Conservation (phyloP, 306 rosid genomes). For the Trifolium subterraneum region DNA sequence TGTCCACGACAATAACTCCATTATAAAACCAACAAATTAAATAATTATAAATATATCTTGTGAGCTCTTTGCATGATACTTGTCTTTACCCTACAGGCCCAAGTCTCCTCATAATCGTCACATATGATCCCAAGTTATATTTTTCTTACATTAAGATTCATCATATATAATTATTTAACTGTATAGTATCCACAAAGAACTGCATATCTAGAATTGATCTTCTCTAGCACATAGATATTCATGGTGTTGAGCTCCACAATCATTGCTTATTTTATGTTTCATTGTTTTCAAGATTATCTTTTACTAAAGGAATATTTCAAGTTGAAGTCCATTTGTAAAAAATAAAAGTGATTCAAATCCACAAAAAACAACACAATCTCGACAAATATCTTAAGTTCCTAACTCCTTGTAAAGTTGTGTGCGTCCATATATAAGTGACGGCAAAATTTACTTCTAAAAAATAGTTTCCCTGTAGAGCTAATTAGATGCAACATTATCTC, state of each 20-base stretch:
- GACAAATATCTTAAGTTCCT: constrained; percentile 60
- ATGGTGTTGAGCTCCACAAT: constrained; percentile 60
- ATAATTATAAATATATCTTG: constrained; percentile 42
- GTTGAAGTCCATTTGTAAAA: neutral
- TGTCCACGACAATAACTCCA: constrained; percentile 16
- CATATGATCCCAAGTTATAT: constrained; percentile 35
- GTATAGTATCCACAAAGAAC: neutral
- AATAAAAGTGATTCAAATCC: constrained; percentile 48
- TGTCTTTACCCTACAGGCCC: constrained; percentile 58
- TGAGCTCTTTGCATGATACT: constrained; percentile 59
- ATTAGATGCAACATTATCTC: too few relatives aligned
- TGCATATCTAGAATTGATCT: constrained; percentile 51
- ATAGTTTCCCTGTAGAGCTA: neutral
- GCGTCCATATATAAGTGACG: constrained; percentile 24
- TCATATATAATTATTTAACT: neutral
- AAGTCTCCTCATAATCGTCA: constrained; percentile 56
- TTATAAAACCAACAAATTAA: neutral
- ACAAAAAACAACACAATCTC: constrained; percentile 51
- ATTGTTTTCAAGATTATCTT: neutral
- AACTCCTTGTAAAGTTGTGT: constrained; percentile 35
- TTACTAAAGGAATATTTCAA: neutral
- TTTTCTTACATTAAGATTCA: constrained; percentile 43
- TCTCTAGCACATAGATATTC: constrained; percentile 59
- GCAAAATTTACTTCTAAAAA: constrained; percentile 31
- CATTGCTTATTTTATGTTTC: constrained; percentile 34